phyloP scores from a whole-genome alignment of 2,329 filamentous ascomycete genomes.

The Ophiosphaerella narmari region DNA sequence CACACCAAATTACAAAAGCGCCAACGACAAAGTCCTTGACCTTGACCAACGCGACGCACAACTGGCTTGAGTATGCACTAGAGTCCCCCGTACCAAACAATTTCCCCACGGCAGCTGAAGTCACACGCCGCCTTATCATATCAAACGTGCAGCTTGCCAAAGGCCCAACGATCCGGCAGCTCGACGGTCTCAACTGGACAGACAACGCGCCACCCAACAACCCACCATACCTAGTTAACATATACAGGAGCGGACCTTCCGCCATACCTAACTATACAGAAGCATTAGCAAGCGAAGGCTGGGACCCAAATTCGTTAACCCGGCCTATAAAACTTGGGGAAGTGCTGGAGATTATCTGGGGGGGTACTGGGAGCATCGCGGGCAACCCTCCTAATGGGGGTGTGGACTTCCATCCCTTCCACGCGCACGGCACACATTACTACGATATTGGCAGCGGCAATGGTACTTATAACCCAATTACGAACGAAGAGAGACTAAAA shows the following conservation, averaged over 20 bases:
- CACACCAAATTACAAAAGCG: slow-evolving; percentile 5
- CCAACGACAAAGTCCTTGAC: slow-evolving; percentile 31
- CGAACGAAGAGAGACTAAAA: slow-evolving; percentile 52
- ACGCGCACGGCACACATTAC: slow-evolving; percentile 60
- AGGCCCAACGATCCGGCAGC: slow-evolving; percentile 27
- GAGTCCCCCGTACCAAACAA: slow-evolving; percentile 39
- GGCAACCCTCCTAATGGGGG: slow-evolving; percentile 21
- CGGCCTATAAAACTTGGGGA: slow-evolving; percentile 63
- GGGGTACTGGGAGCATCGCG: slow-evolving; percentile 38
- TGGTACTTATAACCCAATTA: slow-evolving; percentile 57
- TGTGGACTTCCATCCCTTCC: slow-evolving; percentile 55
- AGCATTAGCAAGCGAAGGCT: slow-evolving; percentile 57
- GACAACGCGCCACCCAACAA: slow-evolving; percentile 12
- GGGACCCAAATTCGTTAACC: slow-evolving; percentile 56
- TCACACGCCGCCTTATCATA: slow-evolving; percentile 42
- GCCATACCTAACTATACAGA: slow-evolving; percentile 58
- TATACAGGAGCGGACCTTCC: slow-evolving; percentile 55
- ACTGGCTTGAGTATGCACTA: slow-evolving; percentile 47
- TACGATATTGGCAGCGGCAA: slow-evolving; percentile 60
- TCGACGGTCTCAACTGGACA: slow-evolving; percentile 28
- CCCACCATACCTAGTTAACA: slow-evolving; percentile 57
- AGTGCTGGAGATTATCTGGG: slow-evolving; percentile 59
- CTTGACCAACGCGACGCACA: slow-evolving; percentile 39
- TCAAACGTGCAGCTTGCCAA: slow-evolving; percentile 26
- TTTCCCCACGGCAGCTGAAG: slow-evolving; percentile 40